Evolutionary conservation across 148 eudicot species (phyloP).

Genomic region (Pharnaceum exiguum): DNA sequence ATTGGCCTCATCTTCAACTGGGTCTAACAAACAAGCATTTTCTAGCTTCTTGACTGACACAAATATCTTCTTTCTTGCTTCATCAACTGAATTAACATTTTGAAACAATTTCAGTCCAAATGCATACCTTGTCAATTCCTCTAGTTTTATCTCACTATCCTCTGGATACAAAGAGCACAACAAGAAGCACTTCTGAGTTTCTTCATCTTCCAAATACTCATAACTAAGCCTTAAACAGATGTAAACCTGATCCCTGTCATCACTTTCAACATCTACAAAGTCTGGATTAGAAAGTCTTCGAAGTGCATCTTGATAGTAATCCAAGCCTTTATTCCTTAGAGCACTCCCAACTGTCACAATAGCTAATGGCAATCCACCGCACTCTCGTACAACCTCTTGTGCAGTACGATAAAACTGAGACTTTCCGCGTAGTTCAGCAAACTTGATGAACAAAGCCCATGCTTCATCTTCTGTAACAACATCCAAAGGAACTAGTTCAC

Average conservation of each 20-base stretch:
- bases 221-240: background rate
- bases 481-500: background rate
- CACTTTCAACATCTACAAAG: background rate
- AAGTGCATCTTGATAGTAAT: background rate
- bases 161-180: constrained; percentile 2
- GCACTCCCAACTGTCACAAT: constrained; percentile 3
- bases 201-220: background rate
- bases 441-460: background rate
- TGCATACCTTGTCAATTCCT: background rate
- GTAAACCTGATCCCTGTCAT: background rate
- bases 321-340: background rate
- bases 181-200: background rate
- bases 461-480: background rate
- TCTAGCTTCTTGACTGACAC: background rate
- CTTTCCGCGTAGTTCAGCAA: background rate
- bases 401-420: background rate
- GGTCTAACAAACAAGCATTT: constrained; percentile 1
- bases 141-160: background rate
- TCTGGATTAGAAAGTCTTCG: background rate
- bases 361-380: constrained; percentile 7
- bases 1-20: no score
- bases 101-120: background rate
- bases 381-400: background rate
- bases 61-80: background rate
- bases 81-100: background rate